These are phyloP conservation scores for Saccharomycopsis vini DNA, from an alignment of 805 yeast genomes.

Conservation along the genomic window DNA sequence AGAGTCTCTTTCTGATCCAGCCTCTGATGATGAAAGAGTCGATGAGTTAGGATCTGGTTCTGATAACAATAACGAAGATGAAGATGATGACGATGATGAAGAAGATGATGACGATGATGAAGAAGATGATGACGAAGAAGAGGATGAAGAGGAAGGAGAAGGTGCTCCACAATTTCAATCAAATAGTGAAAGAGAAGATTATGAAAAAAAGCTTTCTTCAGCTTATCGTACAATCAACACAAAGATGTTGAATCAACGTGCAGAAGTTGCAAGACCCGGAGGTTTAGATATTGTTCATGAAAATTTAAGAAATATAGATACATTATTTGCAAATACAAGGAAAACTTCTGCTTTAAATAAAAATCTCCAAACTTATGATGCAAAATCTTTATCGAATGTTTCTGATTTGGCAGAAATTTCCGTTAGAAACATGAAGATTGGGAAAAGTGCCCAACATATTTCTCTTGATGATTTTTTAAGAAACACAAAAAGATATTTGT, in stretches of 20 bases:
- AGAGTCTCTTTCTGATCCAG: too few relatives aligned
- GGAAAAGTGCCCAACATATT: slow-evolving; percentile 43
- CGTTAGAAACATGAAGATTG: slow-evolving; percentile 51
- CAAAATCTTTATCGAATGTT: slow-evolving; percentile 52
- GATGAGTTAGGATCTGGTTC: background rate
- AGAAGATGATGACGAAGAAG: slow-evolving; percentile 17
- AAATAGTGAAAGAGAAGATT: slow-evolving; percentile 19
- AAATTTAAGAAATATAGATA: slow-evolving; percentile 38
- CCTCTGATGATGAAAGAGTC: background rate
- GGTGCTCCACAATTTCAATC: slow-evolving; percentile 21
- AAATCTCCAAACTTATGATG: slow-evolving; percentile 48
- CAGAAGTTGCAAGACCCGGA: slow-evolving; percentile 47
- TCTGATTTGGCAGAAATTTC: slow-evolving; percentile 57
- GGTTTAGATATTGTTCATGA: slow-evolving; percentile 42
- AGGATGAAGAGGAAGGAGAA: slow-evolving; percentile 21
- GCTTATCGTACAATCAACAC: slow-evolving; percentile 11
- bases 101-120: slow-evolving; percentile 15
- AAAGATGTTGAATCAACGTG: slow-evolving; percentile 28
- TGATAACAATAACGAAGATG: too few relatives aligned
- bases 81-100: slow-evolving; percentile 13
- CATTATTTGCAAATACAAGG: slow-evolving; percentile 36
- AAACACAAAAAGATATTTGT: slow-evolving; percentile 31
- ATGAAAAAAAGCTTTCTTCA: slow-evolving; percentile 11
- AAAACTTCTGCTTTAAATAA: slow-evolving; percentile 29
- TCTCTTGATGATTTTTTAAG: slow-evolving; percentile 39